phyloP scores from a whole-genome alignment of 2,329 filamentous ascomycete species.

The Aspergillus brunneoviolaceus region DNA sequence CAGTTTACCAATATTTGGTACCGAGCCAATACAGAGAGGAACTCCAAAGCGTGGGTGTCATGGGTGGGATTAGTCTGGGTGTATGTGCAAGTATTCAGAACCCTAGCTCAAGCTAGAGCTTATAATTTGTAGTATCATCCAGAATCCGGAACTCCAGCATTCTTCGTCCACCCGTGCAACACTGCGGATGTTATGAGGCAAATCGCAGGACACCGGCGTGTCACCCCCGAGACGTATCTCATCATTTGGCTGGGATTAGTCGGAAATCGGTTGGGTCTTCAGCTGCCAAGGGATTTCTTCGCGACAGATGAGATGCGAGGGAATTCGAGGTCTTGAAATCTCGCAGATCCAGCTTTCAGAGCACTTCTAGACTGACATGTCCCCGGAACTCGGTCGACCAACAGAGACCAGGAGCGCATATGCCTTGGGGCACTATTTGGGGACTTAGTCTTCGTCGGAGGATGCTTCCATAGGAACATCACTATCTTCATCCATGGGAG shows the following conservation, averaged over 20 bases:
- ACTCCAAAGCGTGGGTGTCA: slow-evolving; percentile 61
- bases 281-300: slow-evolving; percentile 68
- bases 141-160: slow-evolving; percentile 71
- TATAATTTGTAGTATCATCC: slow-evolving; percentile 71
- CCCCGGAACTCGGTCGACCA: background rate
- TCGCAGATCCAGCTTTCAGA: slow-evolving; percentile 6
- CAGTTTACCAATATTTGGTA: slow-evolving; percentile 69
- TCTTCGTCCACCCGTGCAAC: slow-evolving; percentile 91
- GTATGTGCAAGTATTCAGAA: slow-evolving; percentile 54
- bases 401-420: background rate
- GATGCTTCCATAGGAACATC: slow-evolving; percentile 70
- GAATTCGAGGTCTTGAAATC: slow-evolving; percentile 19
- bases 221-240: slow-evolving; percentile 66
- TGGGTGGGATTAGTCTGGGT: slow-evolving; percentile 74
- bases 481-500: slow-evolving; percentile 65
- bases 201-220: slow-evolving; percentile 50
- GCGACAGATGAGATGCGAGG: slow-evolving; percentile 23
- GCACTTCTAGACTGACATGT: background rate
- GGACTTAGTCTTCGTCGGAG: slow-evolving; percentile 66
- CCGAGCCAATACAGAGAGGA: slow-evolving; percentile 63
- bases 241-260: slow-evolving; percentile 87
- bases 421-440: background rate
- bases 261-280: slow-evolving; percentile 75
- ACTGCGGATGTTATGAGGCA: slow-evolving; percentile 75
- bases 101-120: slow-evolving; percentile 30